Conservation (phyloP, 83 land plant genomes). For the Isoetes engelmannii region DNA sequence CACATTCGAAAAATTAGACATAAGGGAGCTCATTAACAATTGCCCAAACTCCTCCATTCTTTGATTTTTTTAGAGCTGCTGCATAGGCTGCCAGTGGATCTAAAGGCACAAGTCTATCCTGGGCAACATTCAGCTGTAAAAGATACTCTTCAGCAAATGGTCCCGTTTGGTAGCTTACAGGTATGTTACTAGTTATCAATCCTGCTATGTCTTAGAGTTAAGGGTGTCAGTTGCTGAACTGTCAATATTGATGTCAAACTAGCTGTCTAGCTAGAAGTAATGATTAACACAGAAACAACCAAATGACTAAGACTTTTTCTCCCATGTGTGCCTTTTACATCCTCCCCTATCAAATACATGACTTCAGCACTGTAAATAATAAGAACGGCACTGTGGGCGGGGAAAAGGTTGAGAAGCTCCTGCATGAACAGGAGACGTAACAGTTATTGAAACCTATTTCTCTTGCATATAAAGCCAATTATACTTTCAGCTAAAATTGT, state of each 20-base stretch:
- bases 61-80: constrained; percentile 48
- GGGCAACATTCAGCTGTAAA: constrained; percentile 61
- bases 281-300: constrained; percentile 88
- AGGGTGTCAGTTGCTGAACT: constrained; percentile 70
- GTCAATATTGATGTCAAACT: constrained; percentile 91
- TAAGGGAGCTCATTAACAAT: constrained; percentile 89
- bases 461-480: too few relatives aligned
- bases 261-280: constrained; percentile 92
- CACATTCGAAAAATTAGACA: constrained; percentile 55
- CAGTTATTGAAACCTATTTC: too few relatives aligned
- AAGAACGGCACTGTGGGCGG: too few relatives aligned
- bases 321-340: constrained; percentile 72
- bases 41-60: constrained; percentile 46
- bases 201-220: constrained; percentile 67
- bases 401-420: too few relatives aligned
- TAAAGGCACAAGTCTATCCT: constrained; percentile 49
- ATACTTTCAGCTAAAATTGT: too few relatives aligned
- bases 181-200: constrained; percentile 57
- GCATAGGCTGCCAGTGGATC: constrained; percentile 45
- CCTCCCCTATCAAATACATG: constrained; percentile 80
- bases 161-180: constrained; percentile 80
- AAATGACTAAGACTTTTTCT: constrained; percentile 67
- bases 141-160: constrained; percentile 80
- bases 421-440: too few relatives aligned
- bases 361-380: too few relatives aligned